Conservation (phyloP, 2,329 filamentous ascomycete species). For the Microascus cirrosus region DNA sequence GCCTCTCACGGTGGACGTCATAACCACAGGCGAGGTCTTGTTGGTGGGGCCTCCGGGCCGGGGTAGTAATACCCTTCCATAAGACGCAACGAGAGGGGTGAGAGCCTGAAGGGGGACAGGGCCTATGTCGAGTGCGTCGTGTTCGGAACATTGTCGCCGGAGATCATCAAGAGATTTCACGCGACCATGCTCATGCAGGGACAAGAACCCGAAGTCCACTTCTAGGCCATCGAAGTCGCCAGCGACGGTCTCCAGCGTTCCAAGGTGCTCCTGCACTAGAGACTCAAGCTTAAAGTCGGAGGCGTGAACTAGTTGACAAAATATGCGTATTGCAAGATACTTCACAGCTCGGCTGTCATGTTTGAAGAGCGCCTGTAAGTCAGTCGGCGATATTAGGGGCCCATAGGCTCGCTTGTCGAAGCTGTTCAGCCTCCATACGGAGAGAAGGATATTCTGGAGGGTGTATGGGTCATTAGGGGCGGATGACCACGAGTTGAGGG, state of each 20-base stretch:
- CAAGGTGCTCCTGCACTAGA: constrained; percentile 57
- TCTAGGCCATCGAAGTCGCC: constrained; percentile 64
- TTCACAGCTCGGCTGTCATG: constrained; percentile 50
- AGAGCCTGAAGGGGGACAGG: constrained; percentile 27
- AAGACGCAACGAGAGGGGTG: constrained; percentile 50
- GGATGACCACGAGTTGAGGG: constrained; percentile 9
- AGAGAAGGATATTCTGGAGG: constrained; percentile 41
- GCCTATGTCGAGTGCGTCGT: constrained; percentile 9
- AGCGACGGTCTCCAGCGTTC: constrained; percentile 44
- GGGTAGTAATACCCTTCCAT: constrained; percentile 58
- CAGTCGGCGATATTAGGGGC: constrained; percentile 50
- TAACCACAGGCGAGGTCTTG: constrained; percentile 36
- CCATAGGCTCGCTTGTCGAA: constrained; percentile 63
- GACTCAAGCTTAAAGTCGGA: constrained; percentile 69
- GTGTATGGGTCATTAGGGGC: constrained; percentile 6
- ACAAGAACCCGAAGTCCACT: constrained; percentile 70
- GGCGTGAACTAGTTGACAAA: constrained; percentile 67
- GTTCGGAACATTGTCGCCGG: constrained; percentile 5
- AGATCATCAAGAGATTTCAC: constrained; percentile 19
- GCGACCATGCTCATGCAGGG: constrained; percentile 44
- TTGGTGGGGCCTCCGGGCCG: constrained; percentile 40
- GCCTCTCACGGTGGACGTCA: constrained; percentile 58
- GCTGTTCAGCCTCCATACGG: constrained; percentile 68
- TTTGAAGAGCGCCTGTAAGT: constrained; percentile 58
- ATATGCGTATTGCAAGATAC: constrained; percentile 72